Percentiles rank a stretch among this genome's conserved stretches.
Conservation (phyloP, 805 yeast genomes). For the Candida namnaoensis region DNA sequence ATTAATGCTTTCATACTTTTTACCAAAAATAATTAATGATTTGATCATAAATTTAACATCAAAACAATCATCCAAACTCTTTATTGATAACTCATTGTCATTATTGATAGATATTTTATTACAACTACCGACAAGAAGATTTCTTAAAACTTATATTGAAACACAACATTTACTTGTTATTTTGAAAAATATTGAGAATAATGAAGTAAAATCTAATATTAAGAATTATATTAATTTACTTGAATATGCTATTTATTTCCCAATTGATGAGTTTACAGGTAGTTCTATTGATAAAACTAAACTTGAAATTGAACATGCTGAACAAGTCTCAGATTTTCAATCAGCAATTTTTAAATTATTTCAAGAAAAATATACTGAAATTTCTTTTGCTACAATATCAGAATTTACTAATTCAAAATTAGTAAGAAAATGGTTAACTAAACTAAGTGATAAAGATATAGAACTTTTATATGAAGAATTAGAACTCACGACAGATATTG, state of each 20-base stretch:
- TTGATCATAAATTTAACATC: not conserved
- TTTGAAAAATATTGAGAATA: not conserved
- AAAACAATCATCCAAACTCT: not conserved
- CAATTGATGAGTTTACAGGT: constrained; percentile 34
- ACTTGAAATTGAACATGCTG: constrained; percentile 3
- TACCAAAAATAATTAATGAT: constrained; percentile 9
- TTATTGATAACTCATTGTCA: constrained; percentile 5
- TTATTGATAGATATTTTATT: constrained; percentile 24
- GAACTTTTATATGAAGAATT: not conserved
- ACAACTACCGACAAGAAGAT: constrained; percentile 32
- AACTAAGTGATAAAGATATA: not conserved
- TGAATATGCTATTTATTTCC: constrained; percentile 23
- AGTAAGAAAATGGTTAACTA: not conserved
- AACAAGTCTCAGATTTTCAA: constrained; percentile 15
- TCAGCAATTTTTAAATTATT: constrained; percentile 10
- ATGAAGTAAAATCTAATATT: not conserved
- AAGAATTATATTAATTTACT: constrained; percentile 4
- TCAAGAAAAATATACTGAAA: constrained; percentile 9
- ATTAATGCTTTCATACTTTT: constrained; percentile 13
- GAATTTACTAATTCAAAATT: not conserved
- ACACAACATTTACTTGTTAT: constrained; percentile 13
- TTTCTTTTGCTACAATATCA: not conserved
- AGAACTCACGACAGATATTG: not conserved
- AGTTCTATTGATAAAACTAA: constrained; percentile 11
- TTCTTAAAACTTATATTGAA: constrained; percentile 21